phyloP scores from a whole-genome alignment of 1,284 basidiomycete species.

The Xerocomus alliaceus region DNA sequence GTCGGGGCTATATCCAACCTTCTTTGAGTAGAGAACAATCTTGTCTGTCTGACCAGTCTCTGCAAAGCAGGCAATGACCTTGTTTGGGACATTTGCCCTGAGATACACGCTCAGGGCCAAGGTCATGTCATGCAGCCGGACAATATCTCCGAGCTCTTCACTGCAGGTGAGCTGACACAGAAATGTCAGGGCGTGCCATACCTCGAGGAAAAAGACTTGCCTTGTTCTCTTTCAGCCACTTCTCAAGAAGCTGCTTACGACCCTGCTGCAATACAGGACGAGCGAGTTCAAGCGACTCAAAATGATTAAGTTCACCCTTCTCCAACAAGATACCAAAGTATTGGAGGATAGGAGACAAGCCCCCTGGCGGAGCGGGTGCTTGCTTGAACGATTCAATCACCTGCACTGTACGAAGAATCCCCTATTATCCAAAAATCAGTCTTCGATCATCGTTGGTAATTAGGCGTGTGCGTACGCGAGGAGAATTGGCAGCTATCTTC shows the following conservation, averaged over 20 bases:
- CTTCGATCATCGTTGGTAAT: background rate
- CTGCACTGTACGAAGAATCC: conserved; percentile 93
- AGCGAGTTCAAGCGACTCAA: conserved; percentile 95
- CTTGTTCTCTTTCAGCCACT: conserved; percentile 99
- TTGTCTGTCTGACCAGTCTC: conserved; percentile 99
- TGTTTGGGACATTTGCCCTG: conserved; percentile 97
- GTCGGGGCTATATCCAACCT: conserved; percentile 94
- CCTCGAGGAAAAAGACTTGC: conserved; percentile 45
- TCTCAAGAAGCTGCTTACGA: conserved; percentile 96
- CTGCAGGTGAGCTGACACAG: conserved; percentile 86
- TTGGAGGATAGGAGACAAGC: conserved; percentile 95
- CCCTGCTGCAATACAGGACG: conserved; percentile 96
- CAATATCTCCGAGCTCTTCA: conserved; percentile 98
- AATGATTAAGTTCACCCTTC: conserved; percentile 97
- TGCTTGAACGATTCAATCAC: conserved; percentile 99
- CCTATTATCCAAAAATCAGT: conserved; percentile 57
- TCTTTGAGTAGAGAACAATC: conserved; percentile 98
- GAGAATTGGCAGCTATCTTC: conserved; percentile 98
- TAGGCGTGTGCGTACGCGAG: conserved; percentile 59
- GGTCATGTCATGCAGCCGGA: conserved; percentile 95
- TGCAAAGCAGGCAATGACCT: conserved; percentile 98
- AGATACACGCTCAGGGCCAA: conserved; percentile 99
- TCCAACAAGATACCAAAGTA: conserved; percentile 98
- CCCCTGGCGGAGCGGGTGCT: conserved; percentile 89
- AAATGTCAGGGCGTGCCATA: conserved; percentile 18